Base-by-base conservation (phyloP, 441 rosid species). In the Jatropha podagrica region DNA sequence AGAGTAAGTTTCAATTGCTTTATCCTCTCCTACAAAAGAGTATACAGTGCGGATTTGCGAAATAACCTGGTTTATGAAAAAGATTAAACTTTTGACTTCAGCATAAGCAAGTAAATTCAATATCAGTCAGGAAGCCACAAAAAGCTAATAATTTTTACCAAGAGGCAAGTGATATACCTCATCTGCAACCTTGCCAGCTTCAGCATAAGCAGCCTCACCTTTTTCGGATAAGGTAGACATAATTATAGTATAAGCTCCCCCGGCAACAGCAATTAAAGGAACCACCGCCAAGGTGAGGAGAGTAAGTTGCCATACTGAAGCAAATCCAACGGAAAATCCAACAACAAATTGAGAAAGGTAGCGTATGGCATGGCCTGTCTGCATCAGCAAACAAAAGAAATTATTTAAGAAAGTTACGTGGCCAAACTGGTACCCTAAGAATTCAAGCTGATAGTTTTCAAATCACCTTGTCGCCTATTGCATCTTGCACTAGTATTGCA, bases 251-350 rank as follows among this genome's bases (percentile, higher is more conserved):
- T 93, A 91, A 69, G 86, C 85, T 73, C 95, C 98, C 9, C 97
- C 97, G 10, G 95, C 91, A 65, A 88, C 23, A 3, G 98, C 97
- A 78, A 93, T 90, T 70, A 93, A 66, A 32, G 98, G 98, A 77
- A 92, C 98, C 61, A 94, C 96, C 80, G 88, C 96, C 85, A 94
- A 83, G 26, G 97, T 94, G 81, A 94, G 86, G 66, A 91, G 87
- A 12, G 97, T 91, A 64, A 94, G 90, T 73, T 92, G 90, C 96
- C 98, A 92, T 14, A 90, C 90, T 0, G 93, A 90, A 44, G 75
- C 61, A 78, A 93, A 93, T 58, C 91, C 96, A 15, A 93, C 60
- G 38, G 77, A 90, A 69, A 89, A 94, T 40, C 97, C 97, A n/a
- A 83, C 88, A 0, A 85, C 7, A 79, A 92, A 91, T 85, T 94